phyloP scores from a whole-genome alignment of 208 protist genomes.

The Trypanosoma lewisi region DNA sequence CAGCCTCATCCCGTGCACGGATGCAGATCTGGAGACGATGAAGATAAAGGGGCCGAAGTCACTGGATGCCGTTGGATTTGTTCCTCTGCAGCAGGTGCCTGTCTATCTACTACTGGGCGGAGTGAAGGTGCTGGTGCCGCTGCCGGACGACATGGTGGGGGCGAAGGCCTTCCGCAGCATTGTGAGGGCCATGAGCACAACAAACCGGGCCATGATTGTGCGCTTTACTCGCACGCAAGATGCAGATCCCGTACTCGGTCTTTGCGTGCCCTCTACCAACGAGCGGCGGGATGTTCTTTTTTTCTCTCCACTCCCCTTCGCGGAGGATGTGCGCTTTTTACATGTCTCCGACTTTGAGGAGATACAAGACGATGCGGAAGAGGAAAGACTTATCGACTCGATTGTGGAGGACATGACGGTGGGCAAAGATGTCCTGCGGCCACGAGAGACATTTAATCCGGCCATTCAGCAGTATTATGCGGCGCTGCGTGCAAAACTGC shows the following conservation, averaged over 20 bases:
- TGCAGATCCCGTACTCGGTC: constrained; percentile 50
- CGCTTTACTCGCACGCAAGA: constrained; percentile 67
- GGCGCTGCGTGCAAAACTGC: constrained; percentile 47
- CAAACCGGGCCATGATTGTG: constrained; percentile 55
- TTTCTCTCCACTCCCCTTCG: constrained; percentile 75
- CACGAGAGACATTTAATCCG: constrained; percentile 85
- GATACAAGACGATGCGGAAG: constrained; percentile 30
- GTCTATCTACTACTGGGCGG: constrained; percentile 74
- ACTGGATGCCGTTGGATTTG: constrained; percentile 80
- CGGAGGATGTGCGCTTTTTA: constrained; percentile 80
- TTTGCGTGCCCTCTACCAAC: constrained; percentile 42
- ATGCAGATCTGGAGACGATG: constrained; percentile 66
- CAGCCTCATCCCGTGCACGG: constrained; percentile 73
- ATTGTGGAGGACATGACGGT: constrained; percentile 80
- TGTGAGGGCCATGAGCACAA: constrained; percentile 64
- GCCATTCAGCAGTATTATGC: constrained; percentile 85
- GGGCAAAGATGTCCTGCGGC: constrained; percentile 47
- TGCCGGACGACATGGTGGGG: constrained; percentile 59
- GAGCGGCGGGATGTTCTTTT: constrained; percentile 51
- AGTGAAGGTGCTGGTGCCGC: constrained; percentile 55
- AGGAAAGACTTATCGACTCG: constrained; percentile 60
- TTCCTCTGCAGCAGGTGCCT: constrained; percentile 47
- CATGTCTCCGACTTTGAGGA: constrained; percentile 57
- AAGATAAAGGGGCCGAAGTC: constrained; percentile 43
- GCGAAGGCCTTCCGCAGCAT: constrained; percentile 63